A percentile compares a stretch with the other conserved stretches of the same genome.
phyloP scores from a whole-genome alignment of 2,329 filamentous ascomycete species.

The Exophiala calicioides region DNA sequence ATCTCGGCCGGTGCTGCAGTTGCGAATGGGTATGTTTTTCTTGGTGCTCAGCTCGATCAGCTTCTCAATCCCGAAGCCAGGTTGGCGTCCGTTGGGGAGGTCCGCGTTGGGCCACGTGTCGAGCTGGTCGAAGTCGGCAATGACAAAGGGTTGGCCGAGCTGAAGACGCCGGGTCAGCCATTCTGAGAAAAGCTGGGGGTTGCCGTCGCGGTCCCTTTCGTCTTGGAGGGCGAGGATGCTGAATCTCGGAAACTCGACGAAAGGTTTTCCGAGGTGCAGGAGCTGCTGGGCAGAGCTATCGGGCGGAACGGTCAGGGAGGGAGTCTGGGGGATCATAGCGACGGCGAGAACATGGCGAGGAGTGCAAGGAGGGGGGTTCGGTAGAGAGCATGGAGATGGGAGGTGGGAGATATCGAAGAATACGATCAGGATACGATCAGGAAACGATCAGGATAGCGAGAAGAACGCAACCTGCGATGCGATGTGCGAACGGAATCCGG shows the following conservation, averaged over 20 bases:
- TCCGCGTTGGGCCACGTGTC: constrained; percentile 32
- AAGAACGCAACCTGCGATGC: constrained; percentile 3
- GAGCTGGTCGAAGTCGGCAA: constrained; percentile 38
- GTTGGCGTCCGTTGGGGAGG: constrained; percentile 18
- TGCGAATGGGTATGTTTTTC: constrained; percentile 39
- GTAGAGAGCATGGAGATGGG: background rate
- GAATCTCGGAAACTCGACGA: constrained; percentile 36
- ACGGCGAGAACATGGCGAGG: constrained; percentile 5
- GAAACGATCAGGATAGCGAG: too few species aligned
- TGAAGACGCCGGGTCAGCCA: constrained; percentile 37
- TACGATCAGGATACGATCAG: too few species aligned
- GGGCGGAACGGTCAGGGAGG: constrained; percentile 28
- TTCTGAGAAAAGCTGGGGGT: constrained; percentile 28
- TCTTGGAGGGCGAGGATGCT: constrained; percentile 34
- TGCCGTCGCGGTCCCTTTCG: constrained; percentile 28
- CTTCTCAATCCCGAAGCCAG: constrained; percentile 35
- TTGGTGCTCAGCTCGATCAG: constrained; percentile 38
- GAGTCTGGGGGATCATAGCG: constrained; percentile 31
- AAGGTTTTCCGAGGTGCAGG: constrained; percentile 33
- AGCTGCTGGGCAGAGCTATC: constrained; percentile 32
- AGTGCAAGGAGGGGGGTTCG: background rate
- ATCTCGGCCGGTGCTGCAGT: constrained; percentile 39
- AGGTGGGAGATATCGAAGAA: background rate
- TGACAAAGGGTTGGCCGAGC: constrained; percentile 38
- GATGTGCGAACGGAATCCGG: constrained; percentile 7